Evolutionary conservation across 306 rosid species (phyloP), one percentile per base, ranked within the genome.

Genomic region (Cyamopsis tetragonoloba): DNA sequence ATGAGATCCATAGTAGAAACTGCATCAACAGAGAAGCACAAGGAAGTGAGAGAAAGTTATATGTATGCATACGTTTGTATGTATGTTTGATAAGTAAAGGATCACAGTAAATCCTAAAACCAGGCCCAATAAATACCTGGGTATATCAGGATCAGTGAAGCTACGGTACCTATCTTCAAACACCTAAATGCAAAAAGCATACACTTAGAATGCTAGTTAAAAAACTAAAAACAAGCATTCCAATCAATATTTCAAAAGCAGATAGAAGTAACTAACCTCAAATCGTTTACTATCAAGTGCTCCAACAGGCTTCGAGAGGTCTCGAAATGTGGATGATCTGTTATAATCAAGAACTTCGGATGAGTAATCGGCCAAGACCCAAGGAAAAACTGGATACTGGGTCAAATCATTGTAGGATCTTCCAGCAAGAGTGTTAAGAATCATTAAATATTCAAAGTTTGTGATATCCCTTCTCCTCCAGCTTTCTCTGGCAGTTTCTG

Each of bases 1-100:
- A 77, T 93, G 98, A 78, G 98, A 93, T 56, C 98, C 98, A 74
- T 93, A 93, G 82, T 86, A 93, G 84, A 93, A 93, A 87, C 98
- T 93, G 97, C 88, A 80, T 37, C 59, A 72, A 56, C 24, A 68
- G 68, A 70, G 39, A 76, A 55, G 62, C 30, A 61, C 18, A 32
- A 57, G 49, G 4, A 38, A 48, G 42, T 23, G 22, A 74, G 73
- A 67, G 66, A 44, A 11, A 55, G 23, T 37, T 24, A 6, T 9
- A 23, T 5, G 1, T 19, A 0, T 18, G 0, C 5, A 4, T 17
- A 6, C n/a, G 10, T n/a, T n/a, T 1, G 13, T 47, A 7, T 10
- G 14, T 6, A 11, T 26, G 72, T 3, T 63, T 5, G 30, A 48
- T 7, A 27, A 71, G 34, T 35, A 17, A 22, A 55, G 47, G 32